Conservation (phyloP, 331 rosid species). For the Malus hybrid region DNA sequence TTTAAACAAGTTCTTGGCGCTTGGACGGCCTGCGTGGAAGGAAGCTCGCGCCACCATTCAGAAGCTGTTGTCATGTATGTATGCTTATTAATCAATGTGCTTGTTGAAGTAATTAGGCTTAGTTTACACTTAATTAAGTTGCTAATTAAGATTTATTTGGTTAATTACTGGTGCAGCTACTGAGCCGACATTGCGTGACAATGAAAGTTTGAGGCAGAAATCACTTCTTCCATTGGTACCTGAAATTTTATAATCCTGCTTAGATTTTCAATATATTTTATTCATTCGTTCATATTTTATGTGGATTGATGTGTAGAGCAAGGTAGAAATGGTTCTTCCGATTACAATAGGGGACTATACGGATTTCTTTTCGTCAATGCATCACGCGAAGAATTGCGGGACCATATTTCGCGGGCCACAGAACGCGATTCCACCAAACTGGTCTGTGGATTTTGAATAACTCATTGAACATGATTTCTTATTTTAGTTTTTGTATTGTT, state of each 20-base stretch:
- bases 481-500: not conserved
- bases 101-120: not conserved
- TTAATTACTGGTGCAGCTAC: conserved; percentile 42
- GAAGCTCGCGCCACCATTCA: conserved; percentile 93
- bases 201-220: conserved; percentile 54
- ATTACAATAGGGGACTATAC: conserved; percentile 82
- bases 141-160: not conserved
- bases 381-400: conserved; percentile 88
- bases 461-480: not conserved
- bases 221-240: conserved; percentile 67
- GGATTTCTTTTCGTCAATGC: conserved; percentile 73
- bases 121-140: not conserved
- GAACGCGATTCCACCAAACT: conserved; percentile 56
- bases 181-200: conserved; percentile 76
- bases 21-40: conserved; percentile 95
- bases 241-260: not conserved
- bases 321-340: conserved; percentile 72
- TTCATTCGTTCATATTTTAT: not conserved
- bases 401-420: conserved; percentile 73
- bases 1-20: conserved; percentile 76
- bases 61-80: conserved; percentile 82
- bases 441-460: conserved; percentile 32
- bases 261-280: not conserved
- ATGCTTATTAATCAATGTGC: not conserved
- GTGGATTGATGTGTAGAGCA: conserved; percentile 39